Percentiles rank a stretch among this genome's conserved stretches.
phyloP scores from a whole-genome alignment of 768 basidiomycete species.

The Rhodotorula graminis region DNA sequence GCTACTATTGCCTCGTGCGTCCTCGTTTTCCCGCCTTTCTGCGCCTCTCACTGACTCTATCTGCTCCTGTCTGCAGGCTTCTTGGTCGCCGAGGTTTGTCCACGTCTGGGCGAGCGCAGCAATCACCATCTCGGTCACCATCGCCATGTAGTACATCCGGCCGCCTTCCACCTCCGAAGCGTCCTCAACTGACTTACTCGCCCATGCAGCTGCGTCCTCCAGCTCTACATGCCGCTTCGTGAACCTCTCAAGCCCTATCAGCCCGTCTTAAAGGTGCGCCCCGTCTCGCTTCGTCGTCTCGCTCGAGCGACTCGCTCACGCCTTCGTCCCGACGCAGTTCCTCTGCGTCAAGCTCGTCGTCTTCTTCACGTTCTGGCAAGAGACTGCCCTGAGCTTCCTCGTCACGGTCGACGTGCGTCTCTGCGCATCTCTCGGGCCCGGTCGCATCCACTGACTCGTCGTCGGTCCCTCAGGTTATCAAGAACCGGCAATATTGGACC shows the following conservation, averaged over 20 bases:
- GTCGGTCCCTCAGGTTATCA: too few relatives aligned
- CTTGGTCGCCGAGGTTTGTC: conserved; percentile 64
- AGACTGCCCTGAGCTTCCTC: conserved; percentile 54
- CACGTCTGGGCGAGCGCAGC: conserved; percentile 59
- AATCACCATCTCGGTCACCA: conserved; percentile 65
- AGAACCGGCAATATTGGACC: conserved; percentile 54
- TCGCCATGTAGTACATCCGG: conserved; percentile 61
- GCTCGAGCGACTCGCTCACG: too few relatives aligned
- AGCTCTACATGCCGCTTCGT: conserved; percentile 62
- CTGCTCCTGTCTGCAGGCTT: conserved; percentile 45
- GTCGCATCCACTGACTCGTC: too few relatives aligned
- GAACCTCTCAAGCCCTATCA: conserved; percentile 56
- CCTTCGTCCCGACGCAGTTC: background rate
- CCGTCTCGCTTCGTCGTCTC: background rate
- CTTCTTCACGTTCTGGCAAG: conserved; percentile 61
- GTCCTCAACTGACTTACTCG: fast-evolving
- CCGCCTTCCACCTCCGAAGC: fast-evolving
- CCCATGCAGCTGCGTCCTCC: conserved; percentile 51
- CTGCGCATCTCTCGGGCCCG: too few relatives aligned
- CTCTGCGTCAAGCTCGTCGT: conserved; percentile 26
- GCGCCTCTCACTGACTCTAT: background rate
- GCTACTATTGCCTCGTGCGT: conserved; percentile 61
- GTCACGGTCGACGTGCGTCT: conserved; percentile 50
- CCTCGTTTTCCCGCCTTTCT: background rate
- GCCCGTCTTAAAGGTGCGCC: conserved; percentile 60